Conservation (phyloP, 2,329 filamentous ascomycete genomes). For the Sporothrix humicola region DNA sequence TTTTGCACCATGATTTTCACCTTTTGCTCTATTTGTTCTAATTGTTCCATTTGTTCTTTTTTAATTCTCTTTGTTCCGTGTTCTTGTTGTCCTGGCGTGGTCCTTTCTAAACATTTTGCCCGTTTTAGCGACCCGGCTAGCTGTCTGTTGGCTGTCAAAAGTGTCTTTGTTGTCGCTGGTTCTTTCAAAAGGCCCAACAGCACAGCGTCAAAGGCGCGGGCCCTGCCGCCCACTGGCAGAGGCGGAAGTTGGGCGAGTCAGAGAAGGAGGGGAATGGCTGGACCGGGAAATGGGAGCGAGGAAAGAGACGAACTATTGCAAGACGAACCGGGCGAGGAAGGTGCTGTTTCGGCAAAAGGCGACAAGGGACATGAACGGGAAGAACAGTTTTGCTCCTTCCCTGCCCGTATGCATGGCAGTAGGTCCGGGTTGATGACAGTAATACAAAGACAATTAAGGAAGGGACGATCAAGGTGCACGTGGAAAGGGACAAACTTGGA, state of each 20-base stretch:
- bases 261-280: neutral
- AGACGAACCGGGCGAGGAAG: neutral
- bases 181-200: neutral
- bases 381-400: neutral
- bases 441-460: neutral
- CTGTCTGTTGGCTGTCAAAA: slow-evolving; percentile 5
- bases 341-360: neutral
- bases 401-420: neutral
- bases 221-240: slow-evolving; percentile 14
- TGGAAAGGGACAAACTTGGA: neutral
- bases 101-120: neutral
- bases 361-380: neutral
- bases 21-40: neutral
- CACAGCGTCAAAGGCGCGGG: slow-evolving; percentile 12
- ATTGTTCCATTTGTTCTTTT: neutral
- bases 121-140: neutral
- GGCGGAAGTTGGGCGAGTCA: neutral
- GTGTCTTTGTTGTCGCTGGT: neutral
- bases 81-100: neutral
- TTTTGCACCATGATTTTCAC: neutral
- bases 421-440: too few relatives aligned
- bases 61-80: slow-evolving; percentile 19
- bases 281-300: neutral
- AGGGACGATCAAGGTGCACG: slow-evolving; percentile 8
- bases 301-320: neutral